Evolutionary conservation across 2,329 filamentous ascomycete genomes (phyloP), one percentile per base, ranked within the genome.

Genomic region (Neoascochyta sp.): DNA sequence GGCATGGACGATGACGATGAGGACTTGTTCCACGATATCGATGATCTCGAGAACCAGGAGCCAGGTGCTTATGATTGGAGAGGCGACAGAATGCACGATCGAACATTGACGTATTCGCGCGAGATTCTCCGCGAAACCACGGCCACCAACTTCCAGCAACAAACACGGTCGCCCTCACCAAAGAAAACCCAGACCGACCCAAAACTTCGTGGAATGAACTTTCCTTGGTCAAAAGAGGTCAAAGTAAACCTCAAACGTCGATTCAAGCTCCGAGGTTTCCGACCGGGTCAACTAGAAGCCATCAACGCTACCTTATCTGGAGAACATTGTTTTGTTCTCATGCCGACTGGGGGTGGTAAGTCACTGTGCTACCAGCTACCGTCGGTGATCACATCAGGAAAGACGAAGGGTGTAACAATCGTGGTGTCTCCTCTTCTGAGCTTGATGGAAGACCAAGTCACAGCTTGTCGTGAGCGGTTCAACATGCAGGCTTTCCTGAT

Each of bases 341-440:
- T 98, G 92, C 92, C 93, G 3, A 98, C 92, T 0, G 92, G 92
- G 30, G 92, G 92, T 38, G 92, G 92, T 22, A 98, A 98, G 59
- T 96, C 90, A 1, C 71, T 98, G 2, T 96, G 92, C 61, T 98
- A 98, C 59, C 93, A 98, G 60, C 68, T 98, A 9, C 93, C 92
- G 9, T 86, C 92, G 2, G 76, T 96, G 12, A 74, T 98, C 17
- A 77, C 73, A 26, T 83, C 78, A 24, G 92, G 92, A 23, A 83
- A 76, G 50, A 96, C 90, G 0, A 71, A 71, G 18, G 93, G 92
- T 3, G 80, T 98, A 14, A 96, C 90, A 0, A 75, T 98, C 31
- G 92, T 98, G 3, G 79, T 98, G n/a, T 96, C 90, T 1, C 92
- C 92, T 3, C 68, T 98, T 27, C 71, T 98, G 20, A 96, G 90